Base-by-base conservation (phyloP, 2,329 filamentous ascomycete genomes). In the Cordyceps tenuipes region DNA sequence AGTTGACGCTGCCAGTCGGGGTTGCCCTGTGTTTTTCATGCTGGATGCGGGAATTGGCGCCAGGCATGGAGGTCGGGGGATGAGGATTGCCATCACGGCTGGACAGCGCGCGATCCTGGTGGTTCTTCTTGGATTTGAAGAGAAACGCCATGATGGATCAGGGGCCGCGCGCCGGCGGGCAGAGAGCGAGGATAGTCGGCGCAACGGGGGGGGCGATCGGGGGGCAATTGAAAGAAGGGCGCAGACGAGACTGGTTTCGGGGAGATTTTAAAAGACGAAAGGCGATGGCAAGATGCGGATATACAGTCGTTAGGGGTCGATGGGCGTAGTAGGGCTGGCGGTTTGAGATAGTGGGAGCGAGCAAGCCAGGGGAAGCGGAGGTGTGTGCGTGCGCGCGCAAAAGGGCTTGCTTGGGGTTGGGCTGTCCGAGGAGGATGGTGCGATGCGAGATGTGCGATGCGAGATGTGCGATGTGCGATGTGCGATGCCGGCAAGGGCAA, bases 91-190 rank as follows among this genome's bases (percentile, higher is more conserved):
- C 81, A 68, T 85, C 82, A 69, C 82, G 81, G 70, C 77, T 81
- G 57, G 78, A 75, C 65, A 82, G 71, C 61, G 76, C 76, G 70
- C 85, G 82, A 67, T 87, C 84, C 72, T 88, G 85, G 70, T 88
- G 85, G 70, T 83, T 82, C 75, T 90, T 91, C 76, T 91, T 91
- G 60, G 86, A 89, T 73, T 90, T 90, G 79, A 91, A 91, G 63
- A 91, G 81, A 74, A 91, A 91, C 66, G 88, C 86, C 88, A 91
- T 91, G 74, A 73, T 79, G 73, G 69, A 68, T 74, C 69, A 67
- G 56, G 68, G 70, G 69, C 72, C 71, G 73, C 72, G 70, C 68
- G 67, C 70, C 70, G 72, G 72, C 67, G 69, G 67, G 59, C 36
- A 34, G 21, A n/a, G 9, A 52, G 19, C 53, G 47, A 48, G 41